Evolutionary conservation across 768 basidiomycete species (phyloP).

Genomic region (Hygrophorus russula): DNA sequence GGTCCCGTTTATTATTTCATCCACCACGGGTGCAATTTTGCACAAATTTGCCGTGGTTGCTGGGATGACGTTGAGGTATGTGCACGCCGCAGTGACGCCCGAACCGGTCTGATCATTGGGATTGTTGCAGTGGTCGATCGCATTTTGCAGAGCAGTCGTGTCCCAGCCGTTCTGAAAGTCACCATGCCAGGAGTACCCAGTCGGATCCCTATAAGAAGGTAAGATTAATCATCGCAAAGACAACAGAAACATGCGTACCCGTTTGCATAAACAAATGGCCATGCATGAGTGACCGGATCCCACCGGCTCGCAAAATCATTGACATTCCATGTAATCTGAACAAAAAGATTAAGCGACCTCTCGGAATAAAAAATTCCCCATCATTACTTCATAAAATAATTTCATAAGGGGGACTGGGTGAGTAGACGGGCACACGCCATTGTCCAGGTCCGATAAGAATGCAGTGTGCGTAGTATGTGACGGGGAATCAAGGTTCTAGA

Average conservation of each 20-base stretch:
- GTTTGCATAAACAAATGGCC: conserved; percentile 35
- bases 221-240: not conserved
- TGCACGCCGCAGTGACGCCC: conserved; percentile 28
- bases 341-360: no score
- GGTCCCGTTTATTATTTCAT: no score
- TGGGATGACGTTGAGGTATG: conserved; percentile 22
- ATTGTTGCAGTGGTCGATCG: conserved; percentile 34
- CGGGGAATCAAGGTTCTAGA: conserved; percentile 26
- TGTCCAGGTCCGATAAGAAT: conserved; percentile 19
- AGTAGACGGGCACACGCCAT: conserved; percentile 25
- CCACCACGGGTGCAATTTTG: no score
- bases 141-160: conserved; percentile 29
- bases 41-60: conserved; percentile 6
- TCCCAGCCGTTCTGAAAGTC: conserved; percentile 46
- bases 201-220: conserved; percentile 31
- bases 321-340: conserved; percentile 28
- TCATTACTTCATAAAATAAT: conserved; percentile 23
- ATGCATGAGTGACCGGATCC: conserved; percentile 19
- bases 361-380: not conserved
- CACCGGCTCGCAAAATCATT: conserved; percentile 22
- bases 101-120: conserved; percentile 23
- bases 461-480: conserved; percentile 26
- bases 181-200: conserved; percentile 36
- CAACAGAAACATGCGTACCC: conserved; percentile 16
- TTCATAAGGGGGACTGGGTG: conserved; percentile 29